Evolutionary conservation across 495 filamentous ascomycete species (phyloP).

Genomic region (Xylaria scruposa): DNA sequence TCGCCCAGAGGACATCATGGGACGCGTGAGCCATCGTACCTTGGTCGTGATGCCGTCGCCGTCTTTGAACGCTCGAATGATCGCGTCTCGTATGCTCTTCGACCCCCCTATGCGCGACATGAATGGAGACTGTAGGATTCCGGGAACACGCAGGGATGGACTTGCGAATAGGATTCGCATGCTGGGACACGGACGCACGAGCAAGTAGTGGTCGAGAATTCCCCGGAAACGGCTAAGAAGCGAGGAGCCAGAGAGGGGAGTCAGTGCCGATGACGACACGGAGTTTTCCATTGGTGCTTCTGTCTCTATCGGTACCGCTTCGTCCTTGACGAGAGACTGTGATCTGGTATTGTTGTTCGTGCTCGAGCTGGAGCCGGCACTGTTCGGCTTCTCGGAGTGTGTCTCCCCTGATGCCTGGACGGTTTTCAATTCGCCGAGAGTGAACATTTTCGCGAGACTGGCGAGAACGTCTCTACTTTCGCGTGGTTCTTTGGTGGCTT

Average conservation of each 20-base stretch:
- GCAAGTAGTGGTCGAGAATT: conserved; percentile 65
- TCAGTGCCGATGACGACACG: conserved; percentile 22
- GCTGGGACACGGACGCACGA: conserved; percentile 66
- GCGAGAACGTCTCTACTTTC: conserved; percentile 49
- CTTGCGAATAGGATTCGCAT: conserved; percentile 71
- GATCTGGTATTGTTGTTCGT: conserved; percentile 42
- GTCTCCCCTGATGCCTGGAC: conserved; percentile 61
- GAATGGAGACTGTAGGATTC: conserved; percentile 69
- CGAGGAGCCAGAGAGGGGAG: conserved; percentile 14
- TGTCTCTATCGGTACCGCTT: conserved; percentile 1
- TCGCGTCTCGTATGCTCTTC: conserved; percentile 56
- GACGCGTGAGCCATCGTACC: conserved; percentile 65
- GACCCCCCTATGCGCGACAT: conserved; percentile 65
- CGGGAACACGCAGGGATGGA: conserved; percentile 67
- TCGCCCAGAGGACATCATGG: conserved; percentile 57
- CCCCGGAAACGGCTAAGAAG: conserved; percentile 45
- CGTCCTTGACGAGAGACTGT: conserved; percentile 48
- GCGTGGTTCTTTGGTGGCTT: conserved; percentile 29
- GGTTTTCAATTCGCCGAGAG: conserved; percentile 60
- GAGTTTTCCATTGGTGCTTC: conserved; percentile 19
- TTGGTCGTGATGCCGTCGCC: conserved; percentile 66
- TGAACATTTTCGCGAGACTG: conserved; percentile 66
- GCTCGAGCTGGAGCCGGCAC: conserved; percentile 31
- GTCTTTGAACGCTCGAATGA: conserved; percentile 60
- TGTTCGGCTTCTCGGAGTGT: conserved; percentile 50